Evolutionary conservation across 441 rosid species (phyloP), one percentile per base, ranked within the genome.

Genomic region (Hypseocharis bilobata): DNA sequence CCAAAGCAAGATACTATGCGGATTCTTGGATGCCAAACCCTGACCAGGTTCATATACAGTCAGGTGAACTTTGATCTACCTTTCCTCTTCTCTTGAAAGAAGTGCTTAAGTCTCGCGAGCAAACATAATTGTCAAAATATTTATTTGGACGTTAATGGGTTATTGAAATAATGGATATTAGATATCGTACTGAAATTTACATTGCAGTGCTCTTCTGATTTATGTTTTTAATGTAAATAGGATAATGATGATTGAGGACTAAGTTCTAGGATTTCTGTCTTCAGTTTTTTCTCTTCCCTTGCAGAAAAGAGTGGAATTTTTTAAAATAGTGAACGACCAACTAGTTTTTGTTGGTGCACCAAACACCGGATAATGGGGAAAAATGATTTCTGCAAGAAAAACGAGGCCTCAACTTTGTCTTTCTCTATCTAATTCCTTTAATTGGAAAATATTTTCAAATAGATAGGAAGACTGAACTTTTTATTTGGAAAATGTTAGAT

Each of bases 1-100:
- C 70, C 88, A 69, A 91, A 84, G 78, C 86, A 84, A 76, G 89
- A 91, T 69, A 68, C 85, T 63, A 54, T 81, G 3, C 76, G 70
- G 69, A 85, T 89, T 56, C 89, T 88, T 73, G 97, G 98, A 66
- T 91, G 96, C 82, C 89, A 91, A 77, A 91, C 94, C 61, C 69
- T 94, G 80, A 88, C 89, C 0, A 84, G 71, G 44, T 94, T 94
- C 82, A 88, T 94, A 70, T 85, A 85, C 74, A 82, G 82, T 72
- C 98, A 91, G 99, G 99, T 94, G 67, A 59, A 29, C 30, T 32
- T 14, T 29, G 40, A 8, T 47, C 28, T 45, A 29, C 22, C 25
- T 49, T 25, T 55, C 16, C 29, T 44, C 49, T 40, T 34, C 4
- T 54, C 57, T 36, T 26, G 23, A 42, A 59, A 40, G 45, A 42